phyloP scores from a whole-genome alignment of 345 rosid species.

The Lenwebbia sp. region DNA sequence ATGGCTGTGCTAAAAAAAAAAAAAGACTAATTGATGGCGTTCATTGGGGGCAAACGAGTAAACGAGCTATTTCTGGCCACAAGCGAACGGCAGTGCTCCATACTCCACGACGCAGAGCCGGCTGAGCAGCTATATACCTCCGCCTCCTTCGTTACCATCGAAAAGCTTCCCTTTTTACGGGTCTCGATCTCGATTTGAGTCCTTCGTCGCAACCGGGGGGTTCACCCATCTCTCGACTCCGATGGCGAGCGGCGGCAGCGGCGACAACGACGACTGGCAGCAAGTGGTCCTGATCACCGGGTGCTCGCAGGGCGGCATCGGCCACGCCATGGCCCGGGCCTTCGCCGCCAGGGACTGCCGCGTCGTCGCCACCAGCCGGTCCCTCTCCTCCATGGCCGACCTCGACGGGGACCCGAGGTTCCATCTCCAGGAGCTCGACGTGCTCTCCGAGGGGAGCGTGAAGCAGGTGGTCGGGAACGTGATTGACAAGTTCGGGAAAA shows the following conservation, averaged over 20 bases:
- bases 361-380: constrained; percentile 72
- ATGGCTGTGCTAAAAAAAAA: no score
- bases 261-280: not conserved
- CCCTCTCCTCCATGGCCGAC: constrained; percentile 51
- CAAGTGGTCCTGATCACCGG: constrained; percentile 78
- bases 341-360: constrained; percentile 49
- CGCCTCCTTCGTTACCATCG: not conserved
- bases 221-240: not conserved
- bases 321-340: constrained; percentile 72
- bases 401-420: constrained; percentile 58
- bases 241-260: not conserved
- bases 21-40: no score
- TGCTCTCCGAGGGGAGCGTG: constrained; percentile 55
- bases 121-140: not conserved
- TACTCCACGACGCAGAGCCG: not conserved
- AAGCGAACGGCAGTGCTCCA: no score
- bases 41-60: not conserved
- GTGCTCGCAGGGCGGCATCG: constrained; percentile 77
- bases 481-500: constrained; percentile 44
- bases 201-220: not conserved
- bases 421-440: constrained; percentile 61
- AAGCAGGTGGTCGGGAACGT: constrained; percentile 28
- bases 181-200: not conserved
- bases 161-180: not conserved
- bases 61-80: no score